Base-by-base conservation (phyloP, 202 grass and related monocot genomes). In the Elaeis oleifera region DNA sequence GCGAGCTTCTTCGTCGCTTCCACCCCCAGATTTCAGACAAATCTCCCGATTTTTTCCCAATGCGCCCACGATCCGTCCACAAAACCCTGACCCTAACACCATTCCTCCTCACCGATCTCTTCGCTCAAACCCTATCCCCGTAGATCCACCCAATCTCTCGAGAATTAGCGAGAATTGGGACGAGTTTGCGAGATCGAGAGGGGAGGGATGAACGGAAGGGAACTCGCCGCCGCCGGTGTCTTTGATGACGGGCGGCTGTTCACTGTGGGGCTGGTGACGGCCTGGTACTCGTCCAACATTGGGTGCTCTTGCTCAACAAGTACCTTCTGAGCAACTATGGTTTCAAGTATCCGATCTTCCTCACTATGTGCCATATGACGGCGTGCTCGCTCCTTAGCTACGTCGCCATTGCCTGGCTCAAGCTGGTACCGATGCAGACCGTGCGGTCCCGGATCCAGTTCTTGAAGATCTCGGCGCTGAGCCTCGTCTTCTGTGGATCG, bases 341-440 rank as follows among this genome's bases (percentile, higher is more conserved):
- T 13, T 62, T 62, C 60, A 62, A 62, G 32, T 62, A 49, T 27
- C 60, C 60, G 5, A 62, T 62, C 60, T 62, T 62, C 60, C 60
- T 62, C 60, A 62, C 60, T 6, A 62, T 62, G 60, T 62, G 60
- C 60, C 60, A 62, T 18, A 62, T 62, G 60, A 62, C 29, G 29
- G 60, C 31, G 31, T 62, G 60, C 60, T 62, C 60, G 29, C 32
- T 62, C 29, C 18, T 62, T 32, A 62, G 60, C 60, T 62, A 62
- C 60, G 60, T 62, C 17, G 60, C 32, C 32, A 62, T 62, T 36
- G 31, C 60, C 18, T 62, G 60, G 60, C 15, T 62, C 8, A 26
- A 36, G 60, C 31, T 48, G 60, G 60, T 62, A 7, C 60, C 60
- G 18, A 18, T 62, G 60, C 60, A 62, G 60, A 44, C 31, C 60